Percentiles rank a stretch among this genome's conserved stretches.
These are phyloP conservation scores for Blepharisma stoltei DNA, from an alignment of 73 alveolate species.

Conservation along the genomic window DNA sequence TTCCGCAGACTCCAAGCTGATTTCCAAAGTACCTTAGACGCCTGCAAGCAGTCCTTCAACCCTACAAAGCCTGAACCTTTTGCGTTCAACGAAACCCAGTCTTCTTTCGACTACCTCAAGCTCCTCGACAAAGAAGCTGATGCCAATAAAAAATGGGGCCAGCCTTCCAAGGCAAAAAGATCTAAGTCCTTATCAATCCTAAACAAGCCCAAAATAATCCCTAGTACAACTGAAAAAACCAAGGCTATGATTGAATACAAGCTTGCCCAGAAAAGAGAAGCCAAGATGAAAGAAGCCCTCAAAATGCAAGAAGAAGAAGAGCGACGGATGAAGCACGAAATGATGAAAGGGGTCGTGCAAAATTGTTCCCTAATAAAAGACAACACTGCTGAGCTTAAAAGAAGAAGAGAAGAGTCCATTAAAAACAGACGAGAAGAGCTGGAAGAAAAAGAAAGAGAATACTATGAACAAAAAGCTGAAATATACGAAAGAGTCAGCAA, in stretches of 20 bases:
- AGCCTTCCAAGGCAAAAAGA: constrained; percentile 54
- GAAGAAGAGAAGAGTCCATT: constrained; percentile 46
- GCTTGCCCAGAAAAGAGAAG: constrained; percentile 64
- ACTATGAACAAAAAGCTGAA: constrained; percentile 39
- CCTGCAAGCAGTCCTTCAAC: constrained; percentile 65
- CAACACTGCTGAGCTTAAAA: constrained; percentile 44
- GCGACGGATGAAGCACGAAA: constrained; percentile 72
- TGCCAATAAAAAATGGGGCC: constrained; percentile 51
- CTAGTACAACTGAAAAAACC: constrained; percentile 79
- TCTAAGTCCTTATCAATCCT: constrained; percentile 52
- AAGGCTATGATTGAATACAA: constrained; percentile 63
- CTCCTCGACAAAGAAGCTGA: constrained; percentile 79
- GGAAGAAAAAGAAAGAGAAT: constrained; percentile 44
- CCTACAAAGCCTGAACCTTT: constrained; percentile 91
- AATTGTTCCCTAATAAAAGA: constrained; percentile 61
- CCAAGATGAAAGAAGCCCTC: constrained; percentile 67
- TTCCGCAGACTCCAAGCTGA: constrained; percentile 79
- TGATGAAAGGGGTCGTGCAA: constrained; percentile 68
- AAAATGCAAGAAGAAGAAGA: constrained; percentile 58
- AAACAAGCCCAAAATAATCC: constrained; percentile 75
- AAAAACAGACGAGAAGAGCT: constrained; percentile 41
- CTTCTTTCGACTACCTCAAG: constrained; percentile 65
- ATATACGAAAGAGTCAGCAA: constrained; percentile 64
- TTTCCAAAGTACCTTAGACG: constrained; percentile 74
- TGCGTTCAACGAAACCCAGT: constrained; percentile 83